phyloP scores from a whole-genome alignment of 1,284 basidiomycete species.

The Stygiomarasmius scandens region DNA sequence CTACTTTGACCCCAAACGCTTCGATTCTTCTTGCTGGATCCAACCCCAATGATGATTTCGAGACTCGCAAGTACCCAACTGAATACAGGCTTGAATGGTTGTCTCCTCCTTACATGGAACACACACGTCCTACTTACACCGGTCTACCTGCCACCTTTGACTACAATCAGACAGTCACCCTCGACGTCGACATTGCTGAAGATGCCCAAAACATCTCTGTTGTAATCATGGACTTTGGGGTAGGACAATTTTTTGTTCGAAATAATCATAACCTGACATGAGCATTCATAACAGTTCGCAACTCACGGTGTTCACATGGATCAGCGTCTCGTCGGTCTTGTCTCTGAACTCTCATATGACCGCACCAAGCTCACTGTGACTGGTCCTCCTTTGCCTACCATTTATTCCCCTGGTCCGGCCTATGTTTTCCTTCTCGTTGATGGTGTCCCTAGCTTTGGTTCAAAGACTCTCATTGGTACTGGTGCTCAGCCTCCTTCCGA shows the following conservation, averaged over 20 bases:
- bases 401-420: constrained; percentile 59
- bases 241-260: no score
- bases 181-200: constrained; percentile 17
- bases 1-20: constrained; percentile 33
- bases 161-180: constrained; percentile 17
- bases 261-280: no score
- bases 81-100: constrained; percentile 2
- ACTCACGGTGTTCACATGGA: constrained; percentile 55
- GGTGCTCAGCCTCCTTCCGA: constrained; percentile 18
- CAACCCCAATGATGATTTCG: constrained; percentile 53
- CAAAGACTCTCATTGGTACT: constrained; percentile 20
- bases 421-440: constrained; percentile 56
- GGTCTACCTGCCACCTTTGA: constrained; percentile 46
- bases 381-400: constrained; percentile 42
- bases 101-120: constrained; percentile 17
- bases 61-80: background rate
- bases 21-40: constrained; percentile 36
- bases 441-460: constrained; percentile 24
- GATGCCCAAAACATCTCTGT: constrained; percentile 24
- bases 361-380: constrained; percentile 36
- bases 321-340: constrained; percentile 49
- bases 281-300: constrained; percentile 35
- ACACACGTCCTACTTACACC: constrained; percentile 49
- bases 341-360: constrained; percentile 28
- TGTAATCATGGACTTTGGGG: constrained; percentile 50